These are phyloP conservation scores for Vanderwaltozyma polyspora DNA, from an alignment of 805 yeast species.

Conservation along the genomic window DNA sequence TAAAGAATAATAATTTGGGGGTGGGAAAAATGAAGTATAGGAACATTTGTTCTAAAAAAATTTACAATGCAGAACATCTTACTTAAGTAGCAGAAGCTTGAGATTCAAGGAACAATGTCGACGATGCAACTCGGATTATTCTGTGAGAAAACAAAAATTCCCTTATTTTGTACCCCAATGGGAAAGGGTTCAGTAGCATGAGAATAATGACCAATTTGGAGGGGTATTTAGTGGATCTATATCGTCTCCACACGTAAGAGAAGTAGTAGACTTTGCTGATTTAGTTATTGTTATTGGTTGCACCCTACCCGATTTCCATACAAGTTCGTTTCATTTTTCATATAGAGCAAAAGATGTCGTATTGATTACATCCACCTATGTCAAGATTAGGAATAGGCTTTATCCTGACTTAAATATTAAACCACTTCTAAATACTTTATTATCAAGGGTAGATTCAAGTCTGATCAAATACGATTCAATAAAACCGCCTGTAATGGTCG, in stretches of 20 bases:
- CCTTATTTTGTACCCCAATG: slow-evolving; percentile 74
- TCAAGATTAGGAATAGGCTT: slow-evolving; percentile 49
- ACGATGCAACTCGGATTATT: slow-evolving; percentile 42
- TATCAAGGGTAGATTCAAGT: slow-evolving; percentile 22
- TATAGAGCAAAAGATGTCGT: slow-evolving; percentile 54
- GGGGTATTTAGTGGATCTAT: slow-evolving; percentile 72
- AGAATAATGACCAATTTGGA: slow-evolving; percentile 51
- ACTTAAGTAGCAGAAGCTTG: slow-evolving; percentile 71
- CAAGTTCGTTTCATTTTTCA: slow-evolving; percentile 65
- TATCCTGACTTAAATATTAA: slow-evolving; percentile 52
- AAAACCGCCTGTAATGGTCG: slow-evolving; percentile 14
- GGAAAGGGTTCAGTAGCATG: slow-evolving; percentile 66
- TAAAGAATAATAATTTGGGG: too few species aligned
- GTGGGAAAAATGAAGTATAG: too few species aligned
- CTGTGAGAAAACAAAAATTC: slow-evolving; percentile 54
- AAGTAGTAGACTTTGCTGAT: slow-evolving; percentile 59
- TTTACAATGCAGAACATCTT: slow-evolving; percentile 47
- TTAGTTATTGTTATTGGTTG: slow-evolving; percentile 65
- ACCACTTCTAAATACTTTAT: slow-evolving; percentile 24
- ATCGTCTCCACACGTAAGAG: slow-evolving; percentile 55
- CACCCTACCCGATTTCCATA: slow-evolving; percentile 68
- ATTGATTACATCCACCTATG: slow-evolving; percentile 57
- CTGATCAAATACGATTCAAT: slow-evolving; percentile 9
- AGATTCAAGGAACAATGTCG: slow-evolving; percentile 57
- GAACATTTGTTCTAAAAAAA: too few species aligned